Evolutionary conservation across 192 early-diverging fungal genomes (phyloP).

Genomic region (Coemansia sp.): DNA sequence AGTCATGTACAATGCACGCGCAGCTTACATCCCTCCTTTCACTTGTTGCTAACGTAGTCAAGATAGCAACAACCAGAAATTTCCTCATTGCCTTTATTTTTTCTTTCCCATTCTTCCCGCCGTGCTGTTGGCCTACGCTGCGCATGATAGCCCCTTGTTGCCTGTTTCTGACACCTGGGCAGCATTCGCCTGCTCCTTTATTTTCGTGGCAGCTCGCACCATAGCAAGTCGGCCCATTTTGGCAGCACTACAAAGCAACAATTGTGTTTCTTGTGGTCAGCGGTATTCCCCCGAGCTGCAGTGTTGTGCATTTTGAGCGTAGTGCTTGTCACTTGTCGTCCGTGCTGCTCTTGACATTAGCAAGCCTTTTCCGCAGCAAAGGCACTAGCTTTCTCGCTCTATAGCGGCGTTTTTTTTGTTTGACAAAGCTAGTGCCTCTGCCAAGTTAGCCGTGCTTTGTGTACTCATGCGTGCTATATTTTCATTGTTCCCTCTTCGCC

Average conservation of each 20-base stretch:
- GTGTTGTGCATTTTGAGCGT: not conserved
- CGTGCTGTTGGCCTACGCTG: not conserved
- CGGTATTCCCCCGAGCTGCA: not conserved
- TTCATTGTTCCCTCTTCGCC: not conserved
- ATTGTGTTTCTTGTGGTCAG: not conserved
- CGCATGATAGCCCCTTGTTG: not conserved
- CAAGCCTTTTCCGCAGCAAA: not conserved
- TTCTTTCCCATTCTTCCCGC: not conserved
- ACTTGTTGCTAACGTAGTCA: constrained; percentile 7
- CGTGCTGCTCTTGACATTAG: not conserved
- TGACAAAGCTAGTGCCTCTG: not conserved
- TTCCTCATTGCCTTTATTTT: not conserved
- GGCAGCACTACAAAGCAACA: not conserved
- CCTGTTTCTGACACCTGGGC: not conserved
- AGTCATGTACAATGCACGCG: constrained; percentile 9
- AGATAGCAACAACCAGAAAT: not conserved
- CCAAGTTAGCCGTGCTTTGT: not conserved
- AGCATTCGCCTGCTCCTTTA: not conserved
- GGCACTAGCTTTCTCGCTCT: not conserved
- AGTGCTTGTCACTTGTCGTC: not conserved
- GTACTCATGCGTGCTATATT: not conserved
- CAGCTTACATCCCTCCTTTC: not conserved
- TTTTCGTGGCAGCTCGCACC: not conserved
- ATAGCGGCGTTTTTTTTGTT: not conserved
- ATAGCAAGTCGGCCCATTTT: not conserved